phyloP scores from a whole-genome alignment of 345 rosid genomes.

The Brassica rapa region DNA sequence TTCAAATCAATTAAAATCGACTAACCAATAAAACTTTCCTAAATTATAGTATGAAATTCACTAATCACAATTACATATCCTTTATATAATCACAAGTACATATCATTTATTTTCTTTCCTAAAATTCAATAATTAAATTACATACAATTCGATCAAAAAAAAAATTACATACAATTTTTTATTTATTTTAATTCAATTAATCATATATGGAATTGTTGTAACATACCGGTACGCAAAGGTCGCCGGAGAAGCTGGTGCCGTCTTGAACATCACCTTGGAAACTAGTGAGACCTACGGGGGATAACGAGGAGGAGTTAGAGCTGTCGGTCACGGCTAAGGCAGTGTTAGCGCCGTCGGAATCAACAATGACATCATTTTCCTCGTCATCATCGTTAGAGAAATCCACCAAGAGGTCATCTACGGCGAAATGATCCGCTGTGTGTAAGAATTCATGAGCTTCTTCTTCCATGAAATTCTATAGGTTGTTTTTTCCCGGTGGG shows the following conservation, averaged over 20 bases:
- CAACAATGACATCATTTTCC: constrained; percentile 44
- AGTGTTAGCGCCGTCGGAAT: constrained; percentile 34
- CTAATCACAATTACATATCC: neutral
- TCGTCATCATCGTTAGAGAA: constrained; percentile 76
- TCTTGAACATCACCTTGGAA: constrained; percentile 46
- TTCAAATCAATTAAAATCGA: neutral
- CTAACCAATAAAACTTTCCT: neutral
- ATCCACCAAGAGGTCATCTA: constrained; percentile 82
- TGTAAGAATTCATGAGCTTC: constrained; percentile 36
- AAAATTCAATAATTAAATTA: neutral
- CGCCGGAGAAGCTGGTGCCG: constrained; percentile 55
- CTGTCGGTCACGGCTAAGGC: constrained; percentile 54
- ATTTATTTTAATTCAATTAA: too few species aligned
- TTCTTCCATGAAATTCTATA: constrained; percentile 25
- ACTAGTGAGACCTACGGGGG: constrained; percentile 36
- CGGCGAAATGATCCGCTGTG: constrained; percentile 66
- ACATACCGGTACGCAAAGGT: constrained; percentile 88
- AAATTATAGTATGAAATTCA: neutral
- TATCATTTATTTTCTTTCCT: neutral
- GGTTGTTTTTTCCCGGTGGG: constrained; percentile 2
- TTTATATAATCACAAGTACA: too few species aligned
- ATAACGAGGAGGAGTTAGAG: constrained; percentile 55
- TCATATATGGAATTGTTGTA: neutral
- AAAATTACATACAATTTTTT: neutral
- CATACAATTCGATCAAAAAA: neutral